Base-by-base conservation (phyloP, 148 eudicot species). In the Amaranthus palmeri region DNA sequence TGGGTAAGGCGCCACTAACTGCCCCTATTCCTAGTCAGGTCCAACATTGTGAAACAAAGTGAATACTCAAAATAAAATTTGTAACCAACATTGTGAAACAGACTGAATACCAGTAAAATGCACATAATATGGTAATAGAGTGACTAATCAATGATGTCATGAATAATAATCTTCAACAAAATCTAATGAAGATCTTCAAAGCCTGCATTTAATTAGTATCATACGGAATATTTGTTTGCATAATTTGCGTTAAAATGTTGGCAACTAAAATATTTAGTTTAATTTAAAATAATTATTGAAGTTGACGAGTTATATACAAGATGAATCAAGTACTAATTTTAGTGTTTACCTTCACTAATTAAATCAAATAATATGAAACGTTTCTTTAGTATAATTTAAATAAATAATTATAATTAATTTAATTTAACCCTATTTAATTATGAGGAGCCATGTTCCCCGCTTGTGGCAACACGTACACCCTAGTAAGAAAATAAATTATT, bases 391-490 rank as follows among this genome's bases (percentile, higher is more conserved):
- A 25, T 25, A 25, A 0, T 25, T 25, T 25, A 25, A 25, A 25
- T 25, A 25, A 25, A 25, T 25, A 25, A 25, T 25, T 25, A 25
- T 25, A 25, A 25, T 25, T 25, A 25, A 25, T 61, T 61, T 11
- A 63, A 45, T 1, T 6, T 55, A 65, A 12, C 77, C 57, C 65
- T 54, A 51, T 55, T 49, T 56, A 56, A 53, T 25, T 59, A 36
- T 61, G 80, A 77, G 76, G 68, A 77, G 80, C 11, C 72, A 67
- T 48, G 48, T 1, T 58, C 48, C 2, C 7, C 58, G 17, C 42
- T 60, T 75, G 67, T 58, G 60, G 77, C 72, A 67, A 68, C 17
- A 7, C 67, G 61, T 72, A 61, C 12, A 10, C 7, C 14, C 10
- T 12, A 49, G 0, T 49, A n/a, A 3, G 1, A 56, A 49, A 12